Base-by-base conservation (phyloP, 2,329 filamentous ascomycete species). In the Colletotrichum kahawae region DNA sequence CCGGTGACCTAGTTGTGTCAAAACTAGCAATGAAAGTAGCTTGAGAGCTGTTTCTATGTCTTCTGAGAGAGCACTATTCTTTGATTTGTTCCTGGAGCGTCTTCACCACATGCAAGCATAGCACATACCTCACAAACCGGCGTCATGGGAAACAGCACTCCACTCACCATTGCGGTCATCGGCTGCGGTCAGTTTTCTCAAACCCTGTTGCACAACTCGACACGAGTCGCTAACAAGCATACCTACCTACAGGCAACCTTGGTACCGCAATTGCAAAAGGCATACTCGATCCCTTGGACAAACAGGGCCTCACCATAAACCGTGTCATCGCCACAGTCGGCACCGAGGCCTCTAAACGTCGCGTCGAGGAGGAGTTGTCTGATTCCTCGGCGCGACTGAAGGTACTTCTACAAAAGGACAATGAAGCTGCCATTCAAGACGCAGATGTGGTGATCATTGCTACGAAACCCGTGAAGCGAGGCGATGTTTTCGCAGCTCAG, bases 31-130 rank as follows among this genome's bases (percentile, higher is more conserved):
- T 57, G 27, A 13, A 29, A 27, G 7, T 57, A 27, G 51, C 51
- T 27, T 27, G 3, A 29, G 24, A 57, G 54, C 21, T 57, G 54
- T 3, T 16, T 24, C 54, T 18, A 5, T 5, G 5, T 29, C 24
- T 3, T 27, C 4, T 3, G 2, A 57, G 24, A 27, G 54, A 18
- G 13, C 2, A 4, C 0, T 0, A 9, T 16, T 27, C 1, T 29
- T 29, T 29, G 0, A 57, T 29, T 18, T 29, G 4, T 1, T 57
- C 14, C 54, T 29, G 7, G 4, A 57, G 21, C 9, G 54, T 5
- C 54, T 57, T 12, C 9, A 1, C 2, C 4, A 3, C 5, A 6
- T 0, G 24, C 1, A 57, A 57, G 10, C n/a, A 14, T 6, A 3
- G 0, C 54, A 27, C 2, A 29, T 10, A 10, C 54, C 16, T 3